Conservation (phyloP, 2,329 filamentous ascomycete species). For the Thermothelomyces thermophilus region DNA sequence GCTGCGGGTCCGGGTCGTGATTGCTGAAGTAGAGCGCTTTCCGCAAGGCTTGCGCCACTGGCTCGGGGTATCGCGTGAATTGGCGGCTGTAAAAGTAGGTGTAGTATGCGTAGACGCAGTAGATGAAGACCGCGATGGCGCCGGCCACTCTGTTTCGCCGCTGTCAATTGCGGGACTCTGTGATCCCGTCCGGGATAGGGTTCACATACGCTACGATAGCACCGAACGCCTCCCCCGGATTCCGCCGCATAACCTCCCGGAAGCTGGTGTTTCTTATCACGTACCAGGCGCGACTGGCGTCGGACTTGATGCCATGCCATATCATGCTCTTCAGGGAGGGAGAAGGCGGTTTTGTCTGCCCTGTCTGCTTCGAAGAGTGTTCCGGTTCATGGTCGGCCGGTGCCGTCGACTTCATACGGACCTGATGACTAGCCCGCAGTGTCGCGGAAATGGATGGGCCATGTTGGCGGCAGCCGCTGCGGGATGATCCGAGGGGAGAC, state of each 20-base stretch:
- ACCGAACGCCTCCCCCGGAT: conserved; percentile 38
- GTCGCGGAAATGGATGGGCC: not conserved
- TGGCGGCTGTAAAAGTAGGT: conserved; percentile 49
- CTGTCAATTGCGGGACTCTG: conserved; percentile 21
- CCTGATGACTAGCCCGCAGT: not conserved
- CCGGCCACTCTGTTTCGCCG: conserved; percentile 31
- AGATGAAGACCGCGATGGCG: conserved; percentile 30
- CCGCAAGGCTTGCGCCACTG: conserved; percentile 71
- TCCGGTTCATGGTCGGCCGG: not conserved
- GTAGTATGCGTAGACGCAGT: conserved; percentile 42
- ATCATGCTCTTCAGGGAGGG: conserved; percentile 8
- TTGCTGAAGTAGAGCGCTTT: conserved; percentile 84
- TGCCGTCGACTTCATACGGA: conserved; percentile 13
- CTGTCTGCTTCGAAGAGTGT: not conserved
- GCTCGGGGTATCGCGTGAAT: conserved; percentile 57
- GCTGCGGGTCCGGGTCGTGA: conserved; percentile 63
- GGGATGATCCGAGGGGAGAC: conserved; percentile 1
- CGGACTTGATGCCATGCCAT: conserved; percentile 13
- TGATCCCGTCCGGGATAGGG: not conserved
- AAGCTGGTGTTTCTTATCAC: conserved; percentile 34
- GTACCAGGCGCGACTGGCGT: conserved; percentile 16
- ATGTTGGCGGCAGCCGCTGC: not conserved
- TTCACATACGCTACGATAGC: conserved; percentile 36
- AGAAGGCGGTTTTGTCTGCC: conserved; percentile 1
- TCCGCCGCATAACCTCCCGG: conserved; percentile 35